Conservation (phyloP, 352 stramenopile genomes). For the Globisporangium irregulare region DNA sequence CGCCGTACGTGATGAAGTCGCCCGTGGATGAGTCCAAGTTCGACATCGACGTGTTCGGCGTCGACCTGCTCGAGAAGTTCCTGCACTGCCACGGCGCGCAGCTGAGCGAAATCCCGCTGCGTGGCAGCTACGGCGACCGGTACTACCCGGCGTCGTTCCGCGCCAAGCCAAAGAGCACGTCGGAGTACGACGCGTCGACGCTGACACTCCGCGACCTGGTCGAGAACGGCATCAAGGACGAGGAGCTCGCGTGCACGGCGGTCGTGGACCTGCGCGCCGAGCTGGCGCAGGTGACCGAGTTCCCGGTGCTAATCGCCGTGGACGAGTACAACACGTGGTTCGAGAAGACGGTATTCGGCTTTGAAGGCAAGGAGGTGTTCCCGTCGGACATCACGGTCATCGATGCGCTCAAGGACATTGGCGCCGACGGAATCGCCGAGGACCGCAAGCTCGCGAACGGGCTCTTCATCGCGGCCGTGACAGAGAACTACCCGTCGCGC, state of each 20-base stretch:
- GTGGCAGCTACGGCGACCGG: constrained; percentile 68
- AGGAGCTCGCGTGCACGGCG: constrained; percentile 75
- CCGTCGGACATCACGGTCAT: constrained; percentile 82
- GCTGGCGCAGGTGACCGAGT: constrained; percentile 76
- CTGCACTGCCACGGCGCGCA: constrained; percentile 74
- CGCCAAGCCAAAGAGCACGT: constrained; percentile 67
- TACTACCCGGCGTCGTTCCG: constrained; percentile 76
- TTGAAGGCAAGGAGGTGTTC: constrained; percentile 72
- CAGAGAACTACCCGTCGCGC: constrained; percentile 81
- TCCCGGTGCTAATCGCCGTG: constrained; percentile 81
- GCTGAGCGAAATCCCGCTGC: constrained; percentile 54
- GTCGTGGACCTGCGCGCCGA: constrained; percentile 80
- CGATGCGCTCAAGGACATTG: constrained; percentile 69
- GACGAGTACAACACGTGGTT: constrained; percentile 91
- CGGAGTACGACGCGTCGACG: constrained; percentile 47
- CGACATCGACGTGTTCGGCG: constrained; percentile 81
- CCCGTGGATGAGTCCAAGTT: constrained; percentile 77
- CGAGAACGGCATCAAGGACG: constrained; percentile 74
- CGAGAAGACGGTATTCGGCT: constrained; percentile 83
- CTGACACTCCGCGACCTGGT: constrained; percentile 80
- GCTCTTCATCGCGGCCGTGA: constrained; percentile 76
- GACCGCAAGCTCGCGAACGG: constrained; percentile 75
- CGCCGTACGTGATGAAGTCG: constrained; percentile 84
- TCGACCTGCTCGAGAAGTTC: constrained; percentile 79
- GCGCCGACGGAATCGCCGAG: constrained; percentile 50